Conservation (phyloP, 257 asterid genomes). For the Datura wrightii region DNA sequence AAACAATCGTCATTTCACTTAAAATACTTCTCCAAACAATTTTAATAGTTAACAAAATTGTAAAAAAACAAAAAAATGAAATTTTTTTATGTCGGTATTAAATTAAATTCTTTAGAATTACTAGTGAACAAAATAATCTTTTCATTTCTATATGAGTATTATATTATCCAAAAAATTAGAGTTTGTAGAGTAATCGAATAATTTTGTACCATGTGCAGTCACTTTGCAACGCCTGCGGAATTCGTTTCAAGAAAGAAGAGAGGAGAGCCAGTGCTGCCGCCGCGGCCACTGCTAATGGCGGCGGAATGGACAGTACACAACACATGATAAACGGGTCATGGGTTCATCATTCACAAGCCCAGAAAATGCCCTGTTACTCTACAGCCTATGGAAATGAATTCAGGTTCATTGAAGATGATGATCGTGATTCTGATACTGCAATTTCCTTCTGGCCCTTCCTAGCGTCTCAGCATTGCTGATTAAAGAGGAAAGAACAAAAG, state of each 20-base stretch:
- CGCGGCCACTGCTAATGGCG: slow-evolving; percentile 51
- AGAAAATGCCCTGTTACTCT: slow-evolving; percentile 17
- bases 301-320: slow-evolving; percentile 36
- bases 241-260: slow-evolving; percentile 94
- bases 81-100: too few species aligned
- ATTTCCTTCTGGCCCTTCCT: slow-evolving; percentile 76
- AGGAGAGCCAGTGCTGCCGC: slow-evolving; percentile 90
- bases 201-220: slow-evolving; percentile 55
- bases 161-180: not conserved
- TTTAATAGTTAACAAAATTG: too few species aligned
- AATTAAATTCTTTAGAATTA: too few species aligned
- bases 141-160: not conserved
- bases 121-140: not conserved
- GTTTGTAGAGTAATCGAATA: not conserved
- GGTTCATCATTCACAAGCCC: slow-evolving; percentile 47
- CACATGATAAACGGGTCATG: slow-evolving; percentile 61
- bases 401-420: slow-evolving; percentile 67
- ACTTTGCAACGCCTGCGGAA: slow-evolving; percentile 97
- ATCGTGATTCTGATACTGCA: slow-evolving; percentile 54
- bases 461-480: slow-evolving; percentile 52
- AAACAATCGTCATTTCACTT: too few species aligned
- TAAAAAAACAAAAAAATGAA: too few species aligned
- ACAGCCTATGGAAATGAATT: slow-evolving; percentile 55
- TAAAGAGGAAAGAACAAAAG: not conserved
- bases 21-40: too few species aligned